Evolutionary conservation across 73 alveolate species (phyloP).

Genomic region (Halteria grandinella): DNA sequence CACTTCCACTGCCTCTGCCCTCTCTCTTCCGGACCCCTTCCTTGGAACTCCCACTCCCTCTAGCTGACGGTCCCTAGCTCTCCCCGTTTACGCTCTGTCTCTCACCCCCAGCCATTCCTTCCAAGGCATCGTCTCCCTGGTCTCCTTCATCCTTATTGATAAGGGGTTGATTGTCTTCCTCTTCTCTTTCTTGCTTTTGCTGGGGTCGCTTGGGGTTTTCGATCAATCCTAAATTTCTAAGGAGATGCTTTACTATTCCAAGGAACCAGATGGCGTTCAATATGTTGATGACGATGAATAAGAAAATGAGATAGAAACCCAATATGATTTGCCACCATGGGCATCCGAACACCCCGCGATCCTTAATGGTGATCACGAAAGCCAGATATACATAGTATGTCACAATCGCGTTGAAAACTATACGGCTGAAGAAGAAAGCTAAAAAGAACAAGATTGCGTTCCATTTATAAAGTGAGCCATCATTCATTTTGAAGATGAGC

Average conservation of each 20-base stretch:
- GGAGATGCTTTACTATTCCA: constrained; percentile 1
- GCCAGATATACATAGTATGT: constrained; percentile 3
- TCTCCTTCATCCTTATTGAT: neutral
- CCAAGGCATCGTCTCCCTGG: too few species aligned
- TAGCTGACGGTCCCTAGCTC: too few species aligned
- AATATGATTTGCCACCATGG: constrained; percentile 24
- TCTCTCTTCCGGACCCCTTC: too few species aligned
- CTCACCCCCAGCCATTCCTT: too few species aligned
- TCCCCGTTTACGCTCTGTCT: too few species aligned
- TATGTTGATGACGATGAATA: neutral
- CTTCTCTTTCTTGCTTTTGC: neutral
- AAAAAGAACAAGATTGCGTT: constrained; percentile 32
- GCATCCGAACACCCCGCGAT: neutral
- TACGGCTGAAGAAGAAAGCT: constrained; percentile 18
- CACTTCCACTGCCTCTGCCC: too few species aligned
- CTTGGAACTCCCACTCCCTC: too few species aligned
- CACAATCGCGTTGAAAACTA: constrained; percentile 19
- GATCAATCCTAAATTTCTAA: neutral
- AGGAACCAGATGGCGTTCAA: constrained; percentile 14
- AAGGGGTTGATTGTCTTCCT: neutral
- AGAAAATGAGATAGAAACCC: constrained; percentile 6
- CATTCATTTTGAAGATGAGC: constrained; percentile 5
- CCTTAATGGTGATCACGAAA: neutral
- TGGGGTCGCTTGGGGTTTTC: too few species aligned
- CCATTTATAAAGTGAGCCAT: neutral